Evolutionary conservation across 768 basidiomycete genomes (phyloP), one percentile per base, ranked within the genome.

Genomic region (Trichaptum fuscoviolaceum): DNA sequence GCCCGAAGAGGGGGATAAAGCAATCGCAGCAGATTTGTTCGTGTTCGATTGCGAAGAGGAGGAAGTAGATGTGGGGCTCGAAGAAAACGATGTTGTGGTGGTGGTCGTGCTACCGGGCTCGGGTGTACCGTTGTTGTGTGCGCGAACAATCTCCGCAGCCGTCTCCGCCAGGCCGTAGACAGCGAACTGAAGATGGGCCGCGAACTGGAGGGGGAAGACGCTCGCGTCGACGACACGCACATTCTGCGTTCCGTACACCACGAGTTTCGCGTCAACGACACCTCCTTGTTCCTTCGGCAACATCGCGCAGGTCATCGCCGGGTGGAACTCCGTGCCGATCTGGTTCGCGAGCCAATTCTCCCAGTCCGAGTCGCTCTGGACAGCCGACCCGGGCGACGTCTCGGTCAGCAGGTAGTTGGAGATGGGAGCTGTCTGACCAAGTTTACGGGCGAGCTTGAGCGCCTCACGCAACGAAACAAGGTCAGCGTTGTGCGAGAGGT

Each of bases 281-380:
- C 87, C 87, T n/a, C 81, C 86, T 36, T 76, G 75, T 30, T 73
- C 72, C 66, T 75, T 75, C 1, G 87, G 85, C 60, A 87, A 74
- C 86, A 89, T 88, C 8, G 85, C 78, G 72, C 82, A 84, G 6
- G 86, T 82, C 27, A 80, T 81, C 35, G 80, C 77, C 4, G 88
- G 88, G 73, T 91, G 90, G 76, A 77, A 87, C 76, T 88, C 85
- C 9, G 85, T 86, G 7, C 79, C 76, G 18, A 80, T 78, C 7
- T 73, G 69, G 18, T 73, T 74, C 30, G 76, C 74, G 30, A 88
- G 68, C 82, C 83, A 90, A 7, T 73, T 72, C 52, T 88, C 84
- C 77, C 84, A 84, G 30, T 88, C 76, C 20, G 76, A 83, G 70
- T 91, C 89, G 5, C 82, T 82, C 25, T 75, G 72, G 20, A 89